These are phyloP conservation scores for Neurospora cerealis DNA, from an alignment of 495 filamentous ascomycete genomes.

Conservation along the genomic window DNA sequence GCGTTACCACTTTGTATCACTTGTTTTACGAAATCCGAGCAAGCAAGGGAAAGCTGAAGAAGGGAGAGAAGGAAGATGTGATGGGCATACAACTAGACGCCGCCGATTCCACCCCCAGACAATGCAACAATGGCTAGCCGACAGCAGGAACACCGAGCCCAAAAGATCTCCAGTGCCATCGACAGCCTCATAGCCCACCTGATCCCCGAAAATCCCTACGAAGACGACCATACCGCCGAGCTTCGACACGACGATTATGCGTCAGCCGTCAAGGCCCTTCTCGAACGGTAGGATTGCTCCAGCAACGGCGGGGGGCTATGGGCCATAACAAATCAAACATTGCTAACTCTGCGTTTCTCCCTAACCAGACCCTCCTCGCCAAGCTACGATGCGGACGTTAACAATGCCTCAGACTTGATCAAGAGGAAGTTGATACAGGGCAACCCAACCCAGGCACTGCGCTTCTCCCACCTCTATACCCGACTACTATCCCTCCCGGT, in stretches of 20 bases:
- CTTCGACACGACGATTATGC: constrained; percentile 42
- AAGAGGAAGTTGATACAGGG: constrained; percentile 72
- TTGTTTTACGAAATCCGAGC: neutral
- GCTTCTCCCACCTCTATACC: constrained; percentile 82
- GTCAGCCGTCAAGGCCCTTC: constrained; percentile 36
- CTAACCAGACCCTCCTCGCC: neutral
- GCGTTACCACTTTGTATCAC: neutral
- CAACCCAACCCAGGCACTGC: constrained; percentile 73
- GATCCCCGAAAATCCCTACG: constrained; percentile 37
- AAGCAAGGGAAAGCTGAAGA: neutral
- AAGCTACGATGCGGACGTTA: constrained; percentile 47
- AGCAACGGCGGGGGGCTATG: neutral
- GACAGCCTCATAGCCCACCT: constrained; percentile 47
- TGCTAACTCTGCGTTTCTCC: neutral
- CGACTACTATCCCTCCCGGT: constrained; percentile 81
- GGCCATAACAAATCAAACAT: neutral
- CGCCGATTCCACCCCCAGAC: constrained; percentile 3
- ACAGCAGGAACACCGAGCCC: constrained; percentile 21
- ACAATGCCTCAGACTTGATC: constrained; percentile 86
- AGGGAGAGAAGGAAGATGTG: neutral
- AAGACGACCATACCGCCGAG: constrained; percentile 39
- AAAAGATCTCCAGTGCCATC: constrained; percentile 43
- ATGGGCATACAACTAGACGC: neutral
- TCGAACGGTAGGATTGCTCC: constrained; percentile 35
- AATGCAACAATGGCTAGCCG: constrained; percentile 33